Percentiles rank a stretch among this genome's conserved stretches.
phyloP scores from a whole-genome alignment of 441 rosid species.

The Gossypium davidsonii region DNA sequence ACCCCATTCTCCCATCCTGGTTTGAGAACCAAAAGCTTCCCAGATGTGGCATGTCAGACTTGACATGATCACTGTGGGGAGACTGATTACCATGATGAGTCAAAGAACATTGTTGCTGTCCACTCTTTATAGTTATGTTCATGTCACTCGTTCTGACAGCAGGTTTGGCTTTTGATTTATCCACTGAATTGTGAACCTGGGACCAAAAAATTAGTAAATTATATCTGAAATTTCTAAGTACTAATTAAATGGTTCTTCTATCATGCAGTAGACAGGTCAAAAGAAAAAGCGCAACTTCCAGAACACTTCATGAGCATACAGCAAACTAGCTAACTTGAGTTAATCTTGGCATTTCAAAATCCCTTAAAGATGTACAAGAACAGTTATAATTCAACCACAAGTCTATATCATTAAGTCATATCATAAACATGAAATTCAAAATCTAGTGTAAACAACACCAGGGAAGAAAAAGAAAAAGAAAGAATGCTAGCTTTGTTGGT shows the following conservation, averaged over 20 bases:
- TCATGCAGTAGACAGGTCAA: neutral
- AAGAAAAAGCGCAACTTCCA: neutral
- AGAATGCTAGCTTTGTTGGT: neutral
- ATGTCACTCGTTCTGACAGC: conserved; percentile 43
- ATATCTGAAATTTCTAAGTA: neutral
- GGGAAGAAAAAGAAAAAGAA: neutral
- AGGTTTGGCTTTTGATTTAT: conserved; percentile 40
- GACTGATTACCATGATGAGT: conserved; percentile 22
- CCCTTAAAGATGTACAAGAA: neutral
- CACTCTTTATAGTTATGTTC: conserved; percentile 40
- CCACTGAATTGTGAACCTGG: conserved; percentile 32
- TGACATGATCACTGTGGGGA: conserved; percentile 45
- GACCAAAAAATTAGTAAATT: conserved; percentile 1
- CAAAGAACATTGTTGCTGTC: conserved; percentile 27
- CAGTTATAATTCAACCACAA: neutral
- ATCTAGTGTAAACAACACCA: neutral
- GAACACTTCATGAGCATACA: neutral
- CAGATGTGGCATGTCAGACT: conserved; percentile 49
- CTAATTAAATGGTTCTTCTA: neutral
- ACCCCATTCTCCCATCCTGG: conserved; percentile 71
- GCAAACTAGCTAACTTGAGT: neutral
- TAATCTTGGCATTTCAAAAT: neutral
- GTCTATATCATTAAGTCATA: neutral
- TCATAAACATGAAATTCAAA: neutral
- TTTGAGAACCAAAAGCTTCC: conserved; percentile 80